Evolutionary conservation across 148 eudicot genomes (phyloP).

Genomic region (Euryodendron excelsum): DNA sequence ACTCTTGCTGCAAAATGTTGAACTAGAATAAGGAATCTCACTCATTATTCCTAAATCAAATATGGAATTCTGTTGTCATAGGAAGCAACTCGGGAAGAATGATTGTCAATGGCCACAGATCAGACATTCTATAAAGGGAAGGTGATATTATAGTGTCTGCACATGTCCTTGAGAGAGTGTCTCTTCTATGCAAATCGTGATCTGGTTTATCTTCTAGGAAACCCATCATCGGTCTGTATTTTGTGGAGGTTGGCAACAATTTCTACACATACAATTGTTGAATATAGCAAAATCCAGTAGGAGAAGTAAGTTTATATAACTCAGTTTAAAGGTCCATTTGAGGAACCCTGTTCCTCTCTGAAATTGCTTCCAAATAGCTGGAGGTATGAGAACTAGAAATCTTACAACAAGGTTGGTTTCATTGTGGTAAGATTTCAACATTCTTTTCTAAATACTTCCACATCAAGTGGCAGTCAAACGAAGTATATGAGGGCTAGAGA

Average conservation of each 20-base stretch:
- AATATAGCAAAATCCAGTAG: not conserved
- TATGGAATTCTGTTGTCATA: not conserved
- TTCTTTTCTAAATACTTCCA: no score
- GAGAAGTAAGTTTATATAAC: not conserved
- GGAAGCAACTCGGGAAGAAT: not conserved
- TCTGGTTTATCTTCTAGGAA: not conserved
- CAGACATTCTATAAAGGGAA: not conserved
- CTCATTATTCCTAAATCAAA: not conserved
- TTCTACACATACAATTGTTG: no score
- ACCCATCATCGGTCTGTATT: not conserved
- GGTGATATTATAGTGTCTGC: not conserved
- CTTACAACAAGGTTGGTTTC: not conserved
- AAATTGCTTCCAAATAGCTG: not conserved
- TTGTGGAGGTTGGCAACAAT: not conserved
- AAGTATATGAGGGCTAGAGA: not conserved
- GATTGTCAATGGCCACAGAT: not conserved
- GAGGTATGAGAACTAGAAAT: not conserved
- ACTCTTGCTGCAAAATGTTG: constrained; percentile 86
- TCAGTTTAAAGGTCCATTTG: not conserved
- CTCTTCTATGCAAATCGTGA: no score
- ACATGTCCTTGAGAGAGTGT: not conserved
- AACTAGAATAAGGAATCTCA: not conserved
- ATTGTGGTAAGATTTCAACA: no score
- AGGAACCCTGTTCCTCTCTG: not conserved
- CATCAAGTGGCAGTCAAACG: no score